These are phyloP conservation scores for Spatholobus suberectus DNA, from an alignment of 306 rosid genomes.

Conservation along the genomic window DNA sequence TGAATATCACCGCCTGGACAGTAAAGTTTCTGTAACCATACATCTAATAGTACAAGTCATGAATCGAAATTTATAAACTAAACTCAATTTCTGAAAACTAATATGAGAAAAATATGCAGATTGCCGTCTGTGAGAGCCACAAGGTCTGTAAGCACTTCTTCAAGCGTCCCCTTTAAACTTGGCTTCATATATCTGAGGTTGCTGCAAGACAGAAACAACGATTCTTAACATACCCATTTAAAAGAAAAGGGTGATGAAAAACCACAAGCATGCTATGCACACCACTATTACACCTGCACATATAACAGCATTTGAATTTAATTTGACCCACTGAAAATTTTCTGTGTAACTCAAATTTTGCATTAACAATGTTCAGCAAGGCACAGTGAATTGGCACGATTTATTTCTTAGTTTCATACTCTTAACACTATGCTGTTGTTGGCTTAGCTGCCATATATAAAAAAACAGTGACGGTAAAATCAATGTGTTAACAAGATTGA, in stretches of 20 bases:
- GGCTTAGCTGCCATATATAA: no score
- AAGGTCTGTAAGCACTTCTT: constrained; percentile 38
- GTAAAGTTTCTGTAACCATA: constrained; percentile 37
- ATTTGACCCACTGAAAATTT: not conserved
- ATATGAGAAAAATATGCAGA: constrained; percentile 16
- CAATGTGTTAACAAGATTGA: not conserved
- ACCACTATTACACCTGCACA: not conserved
- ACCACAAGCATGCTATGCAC: not conserved
- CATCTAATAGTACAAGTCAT: constrained; percentile 41
- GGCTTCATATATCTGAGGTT: constrained; percentile 80
- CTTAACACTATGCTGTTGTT: no score
- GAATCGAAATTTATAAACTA: constrained; percentile 35
- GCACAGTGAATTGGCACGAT: no score
- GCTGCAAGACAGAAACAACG: constrained; percentile 57
- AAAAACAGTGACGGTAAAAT: not conserved
- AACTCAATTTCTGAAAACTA: constrained; percentile 39
- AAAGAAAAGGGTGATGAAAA: not conserved
- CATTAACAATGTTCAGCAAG: not conserved
- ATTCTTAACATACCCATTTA: not conserved
- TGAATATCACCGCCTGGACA: constrained; percentile 13
- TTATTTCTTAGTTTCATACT: no score
- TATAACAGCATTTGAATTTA: constrained; percentile 7
- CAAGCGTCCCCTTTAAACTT: constrained; percentile 75
- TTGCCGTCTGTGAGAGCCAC: not conserved
- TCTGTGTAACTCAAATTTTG: constrained; percentile 1